Evolutionary conservation across 2,329 filamentous ascomycete genomes (phyloP).

Genomic region (Aspergillus aculeatus): DNA sequence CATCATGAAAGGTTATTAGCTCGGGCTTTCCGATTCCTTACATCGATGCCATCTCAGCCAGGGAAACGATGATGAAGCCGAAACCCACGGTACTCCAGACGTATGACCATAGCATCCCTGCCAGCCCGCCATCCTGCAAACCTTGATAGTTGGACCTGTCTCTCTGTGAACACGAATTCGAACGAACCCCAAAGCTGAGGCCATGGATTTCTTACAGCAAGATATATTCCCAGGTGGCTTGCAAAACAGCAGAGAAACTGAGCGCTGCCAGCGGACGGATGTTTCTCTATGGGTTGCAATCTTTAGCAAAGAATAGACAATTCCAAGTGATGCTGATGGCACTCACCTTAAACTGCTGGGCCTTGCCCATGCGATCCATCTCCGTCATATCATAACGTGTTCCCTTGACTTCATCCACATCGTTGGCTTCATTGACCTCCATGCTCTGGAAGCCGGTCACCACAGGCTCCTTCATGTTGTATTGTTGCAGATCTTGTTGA

Average conservation of each 20-base stretch:
- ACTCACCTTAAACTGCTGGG: constrained; percentile 30
- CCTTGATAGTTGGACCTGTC: constrained; percentile 27
- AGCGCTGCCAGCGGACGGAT: constrained; percentile 34
- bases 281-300: constrained; percentile 25
- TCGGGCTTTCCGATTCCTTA: constrained; percentile 4
- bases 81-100: constrained; percentile 61
- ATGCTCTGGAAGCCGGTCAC: not conserved
- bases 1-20: not conserved
- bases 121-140: constrained; percentile 25
- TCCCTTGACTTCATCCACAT: not conserved
- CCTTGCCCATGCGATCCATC: constrained; percentile 34
- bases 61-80: constrained; percentile 57
- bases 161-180: not conserved
- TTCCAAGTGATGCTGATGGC: not conserved
- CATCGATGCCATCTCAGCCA: constrained; percentile 63
- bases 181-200: not conserved
- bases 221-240: constrained; percentile 38
- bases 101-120: constrained; percentile 32
- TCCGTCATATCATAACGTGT: constrained; percentile 23
- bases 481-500: not conserved
- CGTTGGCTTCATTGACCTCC: constrained; percentile 3
- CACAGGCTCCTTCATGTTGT: not conserved
- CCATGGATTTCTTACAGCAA: constrained; percentile 26
- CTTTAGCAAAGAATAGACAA: not conserved
- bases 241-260: constrained; percentile 36